phyloP scores from a whole-genome alignment of 2,329 filamentous ascomycete genomes.

The Periconia macrospinosa region DNA sequence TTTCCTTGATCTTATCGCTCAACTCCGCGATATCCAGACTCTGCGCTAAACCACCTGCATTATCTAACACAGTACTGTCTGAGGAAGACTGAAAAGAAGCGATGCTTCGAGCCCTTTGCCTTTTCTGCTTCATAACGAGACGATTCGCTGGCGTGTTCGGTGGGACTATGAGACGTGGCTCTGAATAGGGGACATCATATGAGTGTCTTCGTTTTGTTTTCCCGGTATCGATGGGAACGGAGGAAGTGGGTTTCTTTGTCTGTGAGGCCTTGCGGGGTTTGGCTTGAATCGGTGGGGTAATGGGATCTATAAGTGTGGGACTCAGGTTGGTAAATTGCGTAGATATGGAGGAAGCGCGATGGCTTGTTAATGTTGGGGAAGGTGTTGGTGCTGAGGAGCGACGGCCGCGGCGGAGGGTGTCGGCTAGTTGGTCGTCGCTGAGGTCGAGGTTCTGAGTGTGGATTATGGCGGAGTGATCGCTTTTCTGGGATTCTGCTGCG shows the following conservation, averaged over 20 bases:
- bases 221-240: background rate
- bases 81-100: background rate
- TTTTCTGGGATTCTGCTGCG: background rate
- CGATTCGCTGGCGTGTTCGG: constrained; percentile 12
- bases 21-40: constrained; percentile 6
- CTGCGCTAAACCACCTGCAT: too few relatives aligned
- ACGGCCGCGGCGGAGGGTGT: background rate
- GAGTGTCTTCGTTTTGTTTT: constrained; percentile 1
- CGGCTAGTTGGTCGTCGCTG: background rate
- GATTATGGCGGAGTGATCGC: background rate
- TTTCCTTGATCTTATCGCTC: constrained; percentile 8
- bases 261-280: background rate
- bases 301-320: background rate
- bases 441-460: background rate
- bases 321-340: background rate
- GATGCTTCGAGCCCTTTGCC: background rate
- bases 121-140: background rate
- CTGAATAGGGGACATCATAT: constrained; percentile 11
- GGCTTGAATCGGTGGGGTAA: background rate
- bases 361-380: constrained; percentile 1
- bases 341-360: background rate
- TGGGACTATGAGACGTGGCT: constrained; percentile 7
- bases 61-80: too few relatives aligned
- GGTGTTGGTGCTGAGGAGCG: constrained; percentile 7
- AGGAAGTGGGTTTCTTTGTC: too few relatives aligned